A percentile compares a stretch with the other conserved stretches of the same genome.
These are phyloP conservation scores for Neonectria neomacrospora DNA, from an alignment of 2,329 filamentous ascomycete species.

Conservation along the genomic window DNA sequence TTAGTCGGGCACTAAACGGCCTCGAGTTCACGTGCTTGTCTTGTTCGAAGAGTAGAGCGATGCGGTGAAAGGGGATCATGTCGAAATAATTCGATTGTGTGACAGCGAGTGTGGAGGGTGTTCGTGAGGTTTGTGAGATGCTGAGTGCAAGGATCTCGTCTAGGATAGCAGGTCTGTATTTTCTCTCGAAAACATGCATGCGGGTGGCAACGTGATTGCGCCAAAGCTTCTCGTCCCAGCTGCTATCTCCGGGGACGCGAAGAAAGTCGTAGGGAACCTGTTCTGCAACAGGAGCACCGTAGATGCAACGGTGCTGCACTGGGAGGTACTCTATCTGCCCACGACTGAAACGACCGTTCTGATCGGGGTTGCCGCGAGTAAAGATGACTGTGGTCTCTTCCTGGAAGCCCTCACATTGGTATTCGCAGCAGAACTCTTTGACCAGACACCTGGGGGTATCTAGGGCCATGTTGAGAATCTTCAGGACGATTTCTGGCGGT, in stretches of 20 bases:
- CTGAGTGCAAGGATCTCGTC: background rate
- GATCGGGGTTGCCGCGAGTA: slow-evolving; percentile 14
- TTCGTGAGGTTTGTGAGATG: background rate
- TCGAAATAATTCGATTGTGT: background rate
- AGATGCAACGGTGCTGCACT: slow-evolving; percentile 21
- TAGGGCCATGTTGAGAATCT: slow-evolving; percentile 11
- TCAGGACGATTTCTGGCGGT: slow-evolving; percentile 11
- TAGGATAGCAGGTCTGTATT: background rate
- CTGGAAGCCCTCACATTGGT: slow-evolving; percentile 10
- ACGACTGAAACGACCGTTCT: background rate
- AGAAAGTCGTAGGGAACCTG: background rate
- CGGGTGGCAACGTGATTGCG: slow-evolving; percentile 4
- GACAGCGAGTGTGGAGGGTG: background rate
- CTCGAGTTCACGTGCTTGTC: background rate
- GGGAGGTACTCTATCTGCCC: slow-evolving; percentile 16
- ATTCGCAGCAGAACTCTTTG: background rate
- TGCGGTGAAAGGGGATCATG: background rate
- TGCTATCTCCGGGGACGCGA: background rate
- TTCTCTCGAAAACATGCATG: slow-evolving; percentile 23
- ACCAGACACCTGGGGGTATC: slow-evolving; percentile 16
- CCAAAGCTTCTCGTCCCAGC: slow-evolving; percentile 14
- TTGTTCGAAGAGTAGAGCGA: background rate
- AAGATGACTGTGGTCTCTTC: slow-evolving; percentile 22
- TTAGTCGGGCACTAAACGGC: background rate
- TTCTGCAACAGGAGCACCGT: slow-evolving; percentile 10